Percentiles rank a stretch among this genome's conserved stretches.
Evolutionary conservation across 176 grass and related monocot genomes (phyloP).

Genomic region (Dactylis glomerata): DNA sequence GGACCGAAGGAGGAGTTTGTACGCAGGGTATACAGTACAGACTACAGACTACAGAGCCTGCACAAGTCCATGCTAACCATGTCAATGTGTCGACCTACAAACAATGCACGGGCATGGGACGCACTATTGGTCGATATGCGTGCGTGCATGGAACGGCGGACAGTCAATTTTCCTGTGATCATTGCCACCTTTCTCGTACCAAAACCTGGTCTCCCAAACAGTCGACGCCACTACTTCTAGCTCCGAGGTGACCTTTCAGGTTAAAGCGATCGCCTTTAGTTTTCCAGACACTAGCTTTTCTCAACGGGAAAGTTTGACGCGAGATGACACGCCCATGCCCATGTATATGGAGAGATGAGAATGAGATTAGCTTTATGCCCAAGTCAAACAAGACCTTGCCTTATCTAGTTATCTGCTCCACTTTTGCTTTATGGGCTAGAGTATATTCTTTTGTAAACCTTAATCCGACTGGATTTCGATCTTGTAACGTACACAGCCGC

Average conservation of each 20-base stretch:
- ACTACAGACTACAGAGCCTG: background rate
- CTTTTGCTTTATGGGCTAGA: slow-evolving; percentile 14
- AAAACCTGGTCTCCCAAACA: background rate
- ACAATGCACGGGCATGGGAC: background rate
- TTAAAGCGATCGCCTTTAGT: background rate
- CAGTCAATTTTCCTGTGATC: background rate
- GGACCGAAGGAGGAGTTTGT: background rate
- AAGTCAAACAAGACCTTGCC: slow-evolving; percentile 20
- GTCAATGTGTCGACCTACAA: background rate
- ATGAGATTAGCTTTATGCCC: background rate
- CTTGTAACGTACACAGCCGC: background rate
- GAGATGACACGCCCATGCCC: background rate
- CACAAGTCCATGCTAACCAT: background rate
- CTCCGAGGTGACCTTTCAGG: slow-evolving; percentile 29
- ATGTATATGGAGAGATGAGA: background rate
- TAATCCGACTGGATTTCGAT: background rate
- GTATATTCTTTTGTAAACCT: background rate
- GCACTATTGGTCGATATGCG: background rate
- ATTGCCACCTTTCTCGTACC: background rate
- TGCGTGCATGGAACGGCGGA: background rate
- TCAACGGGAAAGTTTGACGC: slow-evolving; percentile 4
- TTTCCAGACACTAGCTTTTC: background rate
- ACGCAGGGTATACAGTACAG: background rate
- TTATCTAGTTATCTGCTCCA: background rate
- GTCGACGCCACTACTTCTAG: background rate